Base-by-base conservation (phyloP, 805 yeast species). In the Starmerella vitae region DNA sequence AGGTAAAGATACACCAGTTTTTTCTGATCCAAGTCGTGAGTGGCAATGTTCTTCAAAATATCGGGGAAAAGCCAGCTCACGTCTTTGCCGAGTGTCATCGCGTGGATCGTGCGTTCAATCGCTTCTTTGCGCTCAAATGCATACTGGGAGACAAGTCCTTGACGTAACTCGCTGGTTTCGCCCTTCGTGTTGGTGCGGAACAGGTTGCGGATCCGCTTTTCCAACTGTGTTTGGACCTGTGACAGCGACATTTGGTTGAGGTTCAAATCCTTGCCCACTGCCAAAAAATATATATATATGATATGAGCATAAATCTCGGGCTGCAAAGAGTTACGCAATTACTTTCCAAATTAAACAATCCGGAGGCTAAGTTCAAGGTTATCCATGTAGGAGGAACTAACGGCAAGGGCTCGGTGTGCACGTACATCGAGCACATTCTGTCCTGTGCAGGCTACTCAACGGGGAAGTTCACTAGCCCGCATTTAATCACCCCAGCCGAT, bases 11-110 rank as follows among this genome's bases (percentile, higher is more conserved):
- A 91, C 12, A 91, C 98, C 60, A 91, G 70, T 60, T 91, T 91
- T 71, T 91, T 91, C 64, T 91, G 96, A 52, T 91, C 95, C 45
- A 91, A 65, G 60, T 91, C 99, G 54, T 81, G 88, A 1, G 98
- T 91, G 39, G 98, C 96, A 50, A 91, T 80, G 62, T 91, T 91
- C 63, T 91, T 93, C 58, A 91, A 66, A 9, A 91, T 93, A 59
- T 91, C 97, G 2, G 99, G 98, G 52, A 91, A 91, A 39, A 91
- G 66, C 2, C 93, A 74, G 15, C 94, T 81, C 19, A 91, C 97
- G 59, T 91, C 98, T 56, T 91, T 91, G 9, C 97, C 97, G 22
- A 85, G 73, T 0, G 98, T 91, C 99, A 91, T 91, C 43, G 95
- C 97, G 42, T 91, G 93, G 55, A 91, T 91, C 17, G 93, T 94